Conservation (phyloP, 2,329 filamentous ascomycete genomes). For the Sclerotinia borealis region DNA sequence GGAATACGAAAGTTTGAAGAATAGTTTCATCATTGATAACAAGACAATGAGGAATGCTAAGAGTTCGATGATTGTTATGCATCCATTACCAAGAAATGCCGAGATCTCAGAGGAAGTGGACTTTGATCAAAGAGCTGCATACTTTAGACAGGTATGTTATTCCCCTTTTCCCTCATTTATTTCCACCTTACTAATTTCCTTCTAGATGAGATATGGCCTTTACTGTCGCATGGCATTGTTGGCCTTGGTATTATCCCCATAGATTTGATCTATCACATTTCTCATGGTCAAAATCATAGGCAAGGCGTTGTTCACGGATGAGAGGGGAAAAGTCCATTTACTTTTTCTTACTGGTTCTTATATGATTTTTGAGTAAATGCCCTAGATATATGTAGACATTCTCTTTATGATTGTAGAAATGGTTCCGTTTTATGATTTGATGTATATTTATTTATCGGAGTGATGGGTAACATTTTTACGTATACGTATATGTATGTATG, state of each 20-base stretch:
- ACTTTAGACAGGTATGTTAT: slow-evolving; percentile 92
- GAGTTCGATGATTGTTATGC: slow-evolving; percentile 88
- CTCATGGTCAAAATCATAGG: not conserved
- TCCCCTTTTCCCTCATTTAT: not conserved
- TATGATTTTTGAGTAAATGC: not conserved
- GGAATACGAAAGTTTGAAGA: slow-evolving; percentile 83
- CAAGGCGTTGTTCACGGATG: not conserved
- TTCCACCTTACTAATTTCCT: not conserved
- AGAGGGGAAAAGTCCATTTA: not conserved
- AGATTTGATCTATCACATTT: slow-evolving; percentile 4
- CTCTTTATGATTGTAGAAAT: slow-evolving; percentile 5
- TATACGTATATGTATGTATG: not conserved
- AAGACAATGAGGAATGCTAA: slow-evolving; percentile 86
- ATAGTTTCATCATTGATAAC: slow-evolving; percentile 85
- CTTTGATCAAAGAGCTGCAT: slow-evolving; percentile 92
- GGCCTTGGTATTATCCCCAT: slow-evolving; percentile 74
- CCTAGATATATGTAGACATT: slow-evolving; percentile 1
- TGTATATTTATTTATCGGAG: not conserved
- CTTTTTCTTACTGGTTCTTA: not conserved
- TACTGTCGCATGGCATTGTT: slow-evolving; percentile 98
- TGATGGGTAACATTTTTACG: not conserved
- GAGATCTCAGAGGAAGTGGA: slow-evolving; percentile 96
- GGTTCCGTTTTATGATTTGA: not conserved
- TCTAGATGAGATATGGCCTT: slow-evolving; percentile 91
- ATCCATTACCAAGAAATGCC: slow-evolving; percentile 87